Conservation (phyloP, 306 rosid species). For the Cucumis hystrix region DNA sequence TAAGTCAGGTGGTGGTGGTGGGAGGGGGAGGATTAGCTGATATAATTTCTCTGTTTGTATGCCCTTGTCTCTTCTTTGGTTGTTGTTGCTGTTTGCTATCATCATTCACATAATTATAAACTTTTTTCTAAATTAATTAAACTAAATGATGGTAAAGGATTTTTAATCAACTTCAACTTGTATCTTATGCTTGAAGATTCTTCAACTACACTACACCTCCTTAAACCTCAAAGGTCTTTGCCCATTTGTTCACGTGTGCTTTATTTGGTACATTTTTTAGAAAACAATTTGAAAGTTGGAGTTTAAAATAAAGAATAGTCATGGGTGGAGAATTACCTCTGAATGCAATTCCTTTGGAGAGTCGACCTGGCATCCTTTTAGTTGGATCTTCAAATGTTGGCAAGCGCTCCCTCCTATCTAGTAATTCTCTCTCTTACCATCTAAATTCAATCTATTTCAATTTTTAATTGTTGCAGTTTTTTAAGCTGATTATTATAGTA, state of each 20-base stretch:
- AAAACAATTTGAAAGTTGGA: not conserved
- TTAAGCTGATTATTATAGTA: not conserved
- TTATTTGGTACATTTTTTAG: not conserved
- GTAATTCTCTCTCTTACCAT: slow-evolving; percentile 20
- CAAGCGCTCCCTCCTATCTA: slow-evolving; percentile 71
- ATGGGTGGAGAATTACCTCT: slow-evolving; percentile 8
- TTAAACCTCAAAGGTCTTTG: not conserved
- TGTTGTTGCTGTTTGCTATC: not conserved
- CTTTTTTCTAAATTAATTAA: not conserved
- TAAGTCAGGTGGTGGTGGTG: not conserved
- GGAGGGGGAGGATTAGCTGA: not conserved
- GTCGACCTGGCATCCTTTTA: slow-evolving; percentile 53
- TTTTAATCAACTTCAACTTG: not conserved
- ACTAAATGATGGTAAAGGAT: not conserved
- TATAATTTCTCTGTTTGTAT: not conserved
- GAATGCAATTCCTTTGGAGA: slow-evolving; percentile 28
- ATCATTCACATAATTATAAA: not conserved
- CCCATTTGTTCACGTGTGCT: not conserved
- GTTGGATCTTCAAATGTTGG: slow-evolving; percentile 69
- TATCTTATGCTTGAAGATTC: not conserved
- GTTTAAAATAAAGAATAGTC: not conserved
- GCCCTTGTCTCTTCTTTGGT: not conserved
- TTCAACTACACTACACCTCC: not conserved
- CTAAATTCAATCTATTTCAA: not conserved
- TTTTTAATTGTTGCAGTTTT: not conserved